Evolutionary conservation across 108 stramenopile genomes (phyloP).

Genomic region (Cyclostephanos tholiformis): DNA sequence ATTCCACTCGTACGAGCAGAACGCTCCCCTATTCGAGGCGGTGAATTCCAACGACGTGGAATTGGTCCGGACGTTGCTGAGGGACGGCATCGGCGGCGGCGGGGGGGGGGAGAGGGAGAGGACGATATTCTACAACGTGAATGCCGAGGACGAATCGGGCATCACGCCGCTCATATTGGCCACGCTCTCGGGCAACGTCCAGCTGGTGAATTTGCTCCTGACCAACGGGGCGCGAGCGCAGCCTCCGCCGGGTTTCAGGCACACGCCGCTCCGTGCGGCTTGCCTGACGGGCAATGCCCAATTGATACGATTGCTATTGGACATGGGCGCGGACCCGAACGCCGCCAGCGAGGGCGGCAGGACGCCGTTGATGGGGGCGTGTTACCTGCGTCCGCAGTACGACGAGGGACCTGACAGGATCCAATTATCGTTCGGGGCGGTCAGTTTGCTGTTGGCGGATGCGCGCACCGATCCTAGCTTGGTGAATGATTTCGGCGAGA

Average conservation of each 20-base stretch:
- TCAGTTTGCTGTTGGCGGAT: conserved; percentile 35
- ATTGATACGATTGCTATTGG: conserved; percentile 31
- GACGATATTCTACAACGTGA: conserved; percentile 32
- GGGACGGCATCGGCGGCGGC: not conserved
- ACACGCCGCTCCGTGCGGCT: conserved; percentile 49
- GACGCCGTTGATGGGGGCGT: conserved; percentile 57
- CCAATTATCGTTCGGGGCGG: conserved; percentile 33
- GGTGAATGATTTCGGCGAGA: conserved; percentile 49
- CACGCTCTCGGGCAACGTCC: conserved; percentile 37
- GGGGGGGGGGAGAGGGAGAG: not conserved
- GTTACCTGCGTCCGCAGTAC: conserved; percentile 43
- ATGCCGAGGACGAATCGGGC: conserved; percentile 44
- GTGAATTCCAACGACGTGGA: conserved; percentile 35
- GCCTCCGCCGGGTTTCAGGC: conserved; percentile 45
- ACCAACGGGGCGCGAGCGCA: conserved; percentile 39
- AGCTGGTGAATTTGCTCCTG: conserved; percentile 36
- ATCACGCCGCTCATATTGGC: conserved; percentile 54
- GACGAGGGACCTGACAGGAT: conserved; percentile 14
- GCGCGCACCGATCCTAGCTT: conserved; percentile 32
- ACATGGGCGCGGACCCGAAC: conserved; percentile 49
- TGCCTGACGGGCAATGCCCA: conserved; percentile 44
- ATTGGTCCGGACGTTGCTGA: conserved; percentile 26
- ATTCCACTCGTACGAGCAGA: conserved; percentile 22
- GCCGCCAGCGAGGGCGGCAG: conserved; percentile 39
- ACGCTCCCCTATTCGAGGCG: conserved; percentile 47